Evolutionary conservation across 805 yeast genomes (phyloP), one percentile per base, ranked within the genome.

Genomic region (Myxozyma melibiosi): DNA sequence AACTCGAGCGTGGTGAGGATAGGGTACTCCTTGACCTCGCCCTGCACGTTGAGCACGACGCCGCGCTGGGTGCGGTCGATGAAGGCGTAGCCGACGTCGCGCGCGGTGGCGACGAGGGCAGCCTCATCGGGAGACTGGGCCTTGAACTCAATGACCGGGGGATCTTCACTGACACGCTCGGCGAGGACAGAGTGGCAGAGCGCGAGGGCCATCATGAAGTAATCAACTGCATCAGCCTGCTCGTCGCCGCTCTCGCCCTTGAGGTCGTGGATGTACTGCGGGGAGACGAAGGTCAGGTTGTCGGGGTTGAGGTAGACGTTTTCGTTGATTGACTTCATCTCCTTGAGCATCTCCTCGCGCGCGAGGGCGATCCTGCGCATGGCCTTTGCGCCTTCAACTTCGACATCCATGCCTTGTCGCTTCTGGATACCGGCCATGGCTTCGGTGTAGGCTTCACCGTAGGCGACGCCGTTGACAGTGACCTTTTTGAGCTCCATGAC

Each of bases 91-190:
- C 95, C 95, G 30, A 86, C 65, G 68, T 86, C 92, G 50, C 88
- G 75, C 1, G 92, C 92, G 44, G 81, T 84, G 1, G 85, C 76
- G n/a, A 88, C 92, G 52, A 87, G 76, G 0, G 94, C 91, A 40
- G 85, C 83, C 69, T 87, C 95, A 73, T 87, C 95, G 0, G 95
- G 95, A 7, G 90, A 85, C 67, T 87, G 91, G 0, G 92, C 91
- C 65, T 86, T 85, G 72, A 82, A 84, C 28, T 77, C 76, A 40
- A 83, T 69, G 33, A 71, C 67, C 7, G 68, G 68, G n/a, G 67
- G 64, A 30, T 64, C 54, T 11, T 67, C 71, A 0, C 74, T 74
- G 18, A 78, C 80, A 7, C 73, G 71, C 60, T 84, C 90, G 11
- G 90, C 83, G 37, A 86, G 80, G 3, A 85, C 94, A 3, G 90